phyloP scores from a whole-genome alignment of 148 eudicot species.

The Rhododendron ferrugineum region DNA sequence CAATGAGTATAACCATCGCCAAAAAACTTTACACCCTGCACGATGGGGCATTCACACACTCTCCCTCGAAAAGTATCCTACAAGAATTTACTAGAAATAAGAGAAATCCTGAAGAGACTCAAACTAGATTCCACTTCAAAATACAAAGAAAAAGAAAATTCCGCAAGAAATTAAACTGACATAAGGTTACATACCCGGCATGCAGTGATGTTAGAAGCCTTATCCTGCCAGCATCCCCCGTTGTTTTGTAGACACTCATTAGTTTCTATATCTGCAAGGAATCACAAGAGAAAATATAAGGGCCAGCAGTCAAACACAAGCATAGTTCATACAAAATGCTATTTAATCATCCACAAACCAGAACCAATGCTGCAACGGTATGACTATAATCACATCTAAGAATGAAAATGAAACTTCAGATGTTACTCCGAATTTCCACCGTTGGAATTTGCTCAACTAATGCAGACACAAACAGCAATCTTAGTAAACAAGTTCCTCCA shows the following conservation, averaged over 20 bases:
- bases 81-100: slow-evolving; percentile 2
- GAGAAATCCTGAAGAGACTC: background rate
- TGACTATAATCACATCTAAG: background rate
- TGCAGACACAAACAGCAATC: background rate
- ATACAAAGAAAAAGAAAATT: background rate
- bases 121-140: background rate
- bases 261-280: slow-evolving; percentile 68
- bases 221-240: slow-evolving; percentile 97
- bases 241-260: slow-evolving; percentile 81
- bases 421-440: background rate
- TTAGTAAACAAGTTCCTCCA: background rate
- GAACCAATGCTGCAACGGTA: background rate
- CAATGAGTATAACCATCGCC: slow-evolving; percentile 92
- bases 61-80: slow-evolving; percentile 93
- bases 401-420: background rate
- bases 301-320: background rate
- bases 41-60: slow-evolving; percentile 83
- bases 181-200: slow-evolving; percentile 58
- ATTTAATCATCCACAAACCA: background rate
- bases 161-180: background rate
- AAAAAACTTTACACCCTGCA: slow-evolving; percentile 67
- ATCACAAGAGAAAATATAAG: background rate
- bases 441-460: background rate
- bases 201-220: slow-evolving; percentile 69
- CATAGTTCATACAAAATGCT: background rate